phyloP scores from a whole-genome alignment of 345 rosid genomes.

The Hibiscus mutabilis region DNA sequence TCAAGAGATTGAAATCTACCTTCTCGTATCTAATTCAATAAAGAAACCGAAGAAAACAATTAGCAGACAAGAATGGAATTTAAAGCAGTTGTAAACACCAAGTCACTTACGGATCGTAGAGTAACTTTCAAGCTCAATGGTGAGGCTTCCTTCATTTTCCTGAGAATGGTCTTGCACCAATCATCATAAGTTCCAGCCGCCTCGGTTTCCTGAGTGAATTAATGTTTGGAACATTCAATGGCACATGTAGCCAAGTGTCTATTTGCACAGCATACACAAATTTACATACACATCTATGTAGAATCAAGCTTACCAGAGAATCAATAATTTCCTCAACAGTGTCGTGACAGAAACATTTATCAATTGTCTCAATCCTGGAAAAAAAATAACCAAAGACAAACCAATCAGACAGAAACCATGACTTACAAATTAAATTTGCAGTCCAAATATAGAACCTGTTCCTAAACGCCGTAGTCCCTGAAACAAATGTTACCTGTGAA shows the following conservation, averaged over 20 bases:
- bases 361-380: constrained; percentile 68
- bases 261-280: neutral
- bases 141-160: constrained; percentile 71
- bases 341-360: constrained; percentile 77
- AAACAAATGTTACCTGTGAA: constrained; percentile 45
- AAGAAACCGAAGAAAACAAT: constrained; percentile 12
- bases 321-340: constrained; percentile 80
- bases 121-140: constrained; percentile 88
- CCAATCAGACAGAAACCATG: neutral
- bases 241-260: neutral
- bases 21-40: constrained; percentile 53
- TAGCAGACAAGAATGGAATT: neutral
- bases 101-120: constrained; percentile 60
- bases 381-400: neutral
- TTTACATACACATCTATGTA: neutral
- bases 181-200: constrained; percentile 41
- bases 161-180: constrained; percentile 53
- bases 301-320: constrained; percentile 54
- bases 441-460: neutral
- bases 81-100: neutral
- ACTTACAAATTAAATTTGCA: neutral
- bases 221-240: neutral
- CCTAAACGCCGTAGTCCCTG: neutral
- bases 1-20: constrained; percentile 87
- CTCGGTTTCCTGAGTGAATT: constrained; percentile 48